Evolutionary conservation across 495 filamentous ascomycete species (phyloP).

Genomic region (Penicillium angulare): DNA sequence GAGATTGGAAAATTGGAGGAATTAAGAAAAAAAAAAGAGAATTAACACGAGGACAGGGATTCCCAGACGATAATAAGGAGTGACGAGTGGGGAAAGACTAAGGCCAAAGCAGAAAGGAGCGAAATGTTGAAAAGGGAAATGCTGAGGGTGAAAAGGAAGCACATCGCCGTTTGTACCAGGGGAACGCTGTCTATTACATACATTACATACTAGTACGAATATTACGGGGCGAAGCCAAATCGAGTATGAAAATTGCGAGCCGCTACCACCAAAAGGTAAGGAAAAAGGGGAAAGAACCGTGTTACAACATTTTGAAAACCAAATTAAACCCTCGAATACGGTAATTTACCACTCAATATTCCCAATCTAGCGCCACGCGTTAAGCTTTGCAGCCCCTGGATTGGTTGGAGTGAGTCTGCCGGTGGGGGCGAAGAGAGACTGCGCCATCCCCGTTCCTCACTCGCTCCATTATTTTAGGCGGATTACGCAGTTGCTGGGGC

Average conservation of each 20-base stretch:
- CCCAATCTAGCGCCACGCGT: neutral
- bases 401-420: constrained; percentile 1
- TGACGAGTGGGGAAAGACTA: constrained; percentile 21
- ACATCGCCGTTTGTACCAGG: constrained; percentile 6
- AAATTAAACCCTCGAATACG: no score
- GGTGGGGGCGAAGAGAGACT: constrained; percentile 7
- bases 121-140: constrained; percentile 2
- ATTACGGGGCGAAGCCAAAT: constrained; percentile 9
- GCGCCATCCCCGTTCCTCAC: no score
- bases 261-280: no score
- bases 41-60: constrained; percentile 10
- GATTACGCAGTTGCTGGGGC: neutral
- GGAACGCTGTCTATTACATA: constrained; percentile 5
- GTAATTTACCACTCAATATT: neutral
- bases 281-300: no score
- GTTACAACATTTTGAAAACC: no score
- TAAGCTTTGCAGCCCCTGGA: constrained; percentile 7
- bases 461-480: neutral
- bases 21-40: neutral
- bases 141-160: constrained; percentile 11
- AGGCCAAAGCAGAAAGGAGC: constrained; percentile 11
- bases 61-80: constrained; percentile 24
- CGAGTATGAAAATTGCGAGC: no score
- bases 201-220: constrained; percentile 21
- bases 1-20: neutral